Evolutionary conservation across 257 asterid genomes (phyloP), one percentile per base, ranked within the genome.

Genomic region (Paraleonurus japonicus): DNA sequence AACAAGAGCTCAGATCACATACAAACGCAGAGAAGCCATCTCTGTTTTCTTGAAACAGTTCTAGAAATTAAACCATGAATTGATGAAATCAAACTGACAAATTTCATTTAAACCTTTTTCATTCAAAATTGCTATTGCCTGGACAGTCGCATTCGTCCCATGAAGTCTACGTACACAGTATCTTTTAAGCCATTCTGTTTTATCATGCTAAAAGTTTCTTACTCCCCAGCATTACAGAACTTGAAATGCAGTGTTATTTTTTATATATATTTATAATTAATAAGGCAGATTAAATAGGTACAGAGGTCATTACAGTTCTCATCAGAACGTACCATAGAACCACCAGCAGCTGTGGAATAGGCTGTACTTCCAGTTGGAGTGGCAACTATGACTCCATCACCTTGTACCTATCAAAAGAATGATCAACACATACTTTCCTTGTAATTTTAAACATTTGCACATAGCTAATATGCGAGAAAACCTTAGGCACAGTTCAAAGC

Each of bases 351-450:
- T 13, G 99, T 92, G 68, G 98, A 92, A 82, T 95, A 95, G 78
- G 99, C 99, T 35, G 99, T 95, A 78, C 99, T 95, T 79, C 99
- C 99, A 43, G 98, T 95, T 51, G 99, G 99, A 33, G 99, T 95
- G 65, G 99, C 99, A 51, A 95, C 89, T 79, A 95, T 95, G 76
- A 95, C 97, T 78, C 99, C 99, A 78, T 95, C 99, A 74, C 96
- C 99, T 89, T 95, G 98, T 69, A 95, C 99, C 99, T 95, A 67
- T 50, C 65, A 76, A 47, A 58, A 73, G 64, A 75, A 81, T 47
- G 57, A 77, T 64, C 2, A 53, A 48, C 58, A 26, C 57, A 26
- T 67, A 62, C 64, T 48, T 63, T 12, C 30, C 33, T 50, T 54
- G 69, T 20, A 64, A 57, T 22, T 45, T 61, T 12, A 28, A 47